Evolutionary conservation across 2,329 filamentous ascomycete species (phyloP).

Genomic region (Colletotrichum siamense): DNA sequence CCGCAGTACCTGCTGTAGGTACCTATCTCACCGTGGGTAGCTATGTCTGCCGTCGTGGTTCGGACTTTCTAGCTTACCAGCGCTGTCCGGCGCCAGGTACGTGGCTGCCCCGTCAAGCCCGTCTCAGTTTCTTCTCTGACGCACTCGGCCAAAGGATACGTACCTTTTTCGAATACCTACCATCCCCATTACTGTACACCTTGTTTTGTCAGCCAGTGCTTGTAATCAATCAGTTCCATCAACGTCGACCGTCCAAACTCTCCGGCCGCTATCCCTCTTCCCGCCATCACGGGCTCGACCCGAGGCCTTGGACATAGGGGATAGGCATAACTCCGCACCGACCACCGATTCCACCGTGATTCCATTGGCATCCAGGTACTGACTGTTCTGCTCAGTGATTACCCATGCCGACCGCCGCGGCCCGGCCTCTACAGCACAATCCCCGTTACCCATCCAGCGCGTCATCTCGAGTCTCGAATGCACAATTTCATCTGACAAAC

Average conservation of each 20-base stretch:
- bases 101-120: background rate
- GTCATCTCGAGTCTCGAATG: background rate
- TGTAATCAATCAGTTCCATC: slow-evolving; percentile 12
- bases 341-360: background rate
- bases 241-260: background rate
- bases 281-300: background rate
- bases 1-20: background rate
- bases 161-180: background rate
- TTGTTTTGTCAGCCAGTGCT: slow-evolving; percentile 13
- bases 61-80: slow-evolving; percentile 21
- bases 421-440: background rate
- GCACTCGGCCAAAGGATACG: slow-evolving; percentile 13
- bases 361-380: background rate
- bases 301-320: background rate
- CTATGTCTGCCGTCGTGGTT: background rate
- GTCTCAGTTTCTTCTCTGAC: slow-evolving; percentile 3
- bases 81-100: background rate
- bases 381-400: background rate
- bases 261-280: background rate
- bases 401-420: background rate
- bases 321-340: slow-evolving; percentile 19
- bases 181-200: background rate
- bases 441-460: background rate
- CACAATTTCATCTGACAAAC: background rate
- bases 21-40: background rate